Conservation (phyloP, 257 asterid genomes). For the Plantago elongata region DNA sequence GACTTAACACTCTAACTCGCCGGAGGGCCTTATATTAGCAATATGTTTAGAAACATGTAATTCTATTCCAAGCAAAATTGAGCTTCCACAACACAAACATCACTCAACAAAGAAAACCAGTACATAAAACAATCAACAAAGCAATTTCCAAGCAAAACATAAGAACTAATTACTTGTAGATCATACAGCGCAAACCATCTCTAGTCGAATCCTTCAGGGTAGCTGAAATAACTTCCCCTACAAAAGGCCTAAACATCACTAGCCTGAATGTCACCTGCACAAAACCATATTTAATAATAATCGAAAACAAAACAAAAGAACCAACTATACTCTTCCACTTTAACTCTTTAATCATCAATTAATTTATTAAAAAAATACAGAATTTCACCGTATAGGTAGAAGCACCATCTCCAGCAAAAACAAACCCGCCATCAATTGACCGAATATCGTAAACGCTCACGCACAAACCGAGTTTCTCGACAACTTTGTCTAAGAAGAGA, state of each 20-base stretch:
- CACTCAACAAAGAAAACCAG: too few species aligned
- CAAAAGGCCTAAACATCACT: constrained; percentile 80
- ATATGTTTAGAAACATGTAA: background rate
- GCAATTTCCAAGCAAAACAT: background rate
- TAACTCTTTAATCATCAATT: background rate
- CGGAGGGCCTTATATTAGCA: too few species aligned
- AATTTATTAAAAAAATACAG: too few species aligned
- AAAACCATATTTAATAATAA: constrained; percentile 3
- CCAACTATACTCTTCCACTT: background rate
- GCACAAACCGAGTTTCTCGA: constrained; percentile 63
- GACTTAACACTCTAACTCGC: too few species aligned
- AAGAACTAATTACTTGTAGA: constrained; percentile 3
- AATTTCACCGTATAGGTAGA: constrained; percentile 70
- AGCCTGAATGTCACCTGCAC: constrained; percentile 75
- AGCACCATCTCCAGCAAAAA: constrained; percentile 76
- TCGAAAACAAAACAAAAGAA: background rate
- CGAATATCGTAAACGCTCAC: constrained; percentile 66
- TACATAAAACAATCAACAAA: constrained; percentile 4
- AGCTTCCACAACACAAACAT: background rate
- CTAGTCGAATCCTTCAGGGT: constrained; percentile 59
- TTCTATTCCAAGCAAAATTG: background rate
- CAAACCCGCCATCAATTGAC: constrained; percentile 72
- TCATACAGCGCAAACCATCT: constrained; percentile 61
- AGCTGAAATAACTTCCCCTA: constrained; percentile 77
- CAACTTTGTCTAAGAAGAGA: constrained; percentile 76